A percentile compares a stretch with the other conserved stretches of the same genome.
phyloP scores from a whole-genome alignment of 192 early-diverging fungal genomes.

The Paraglomus brasilianum region DNA sequence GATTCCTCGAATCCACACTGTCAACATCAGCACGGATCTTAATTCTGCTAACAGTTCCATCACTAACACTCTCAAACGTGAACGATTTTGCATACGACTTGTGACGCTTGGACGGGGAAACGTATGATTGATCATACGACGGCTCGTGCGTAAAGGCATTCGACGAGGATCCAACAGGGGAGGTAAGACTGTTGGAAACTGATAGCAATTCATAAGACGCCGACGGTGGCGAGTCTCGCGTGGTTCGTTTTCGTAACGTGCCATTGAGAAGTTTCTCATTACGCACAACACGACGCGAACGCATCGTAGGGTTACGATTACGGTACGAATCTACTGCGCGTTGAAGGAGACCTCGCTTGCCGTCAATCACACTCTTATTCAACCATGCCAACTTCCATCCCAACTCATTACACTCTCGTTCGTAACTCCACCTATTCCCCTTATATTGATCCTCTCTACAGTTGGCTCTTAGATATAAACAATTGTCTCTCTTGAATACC shows the following conservation, averaged over 20 bases:
- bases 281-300: slow-evolving; percentile 71
- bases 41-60: slow-evolving; percentile 37
- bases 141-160: slow-evolving; percentile 4
- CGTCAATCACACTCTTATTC: slow-evolving; percentile 63
- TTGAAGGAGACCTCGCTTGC: slow-evolving; percentile 76
- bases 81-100: slow-evolving; percentile 17
- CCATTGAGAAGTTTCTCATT: slow-evolving; percentile 67
- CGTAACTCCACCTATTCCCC: slow-evolving; percentile 85
- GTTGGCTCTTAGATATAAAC: slow-evolving; percentile 83
- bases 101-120: slow-evolving; percentile 2
- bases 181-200: not conserved
- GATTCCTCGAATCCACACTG: slow-evolving; percentile 39
- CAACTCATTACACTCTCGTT: slow-evolving; percentile 80
- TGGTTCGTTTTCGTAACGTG: slow-evolving; percentile 47
- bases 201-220: not conserved
- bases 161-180: not conserved
- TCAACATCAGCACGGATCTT: slow-evolving; percentile 53
- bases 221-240: not conserved
- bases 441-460: slow-evolving; percentile 58
- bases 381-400: slow-evolving; percentile 84
- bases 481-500: slow-evolving; percentile 72
- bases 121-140: not conserved
- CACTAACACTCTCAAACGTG: slow-evolving; percentile 40
- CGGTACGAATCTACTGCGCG: slow-evolving; percentile 82
- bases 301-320: slow-evolving; percentile 65